A percentile compares a stretch with the other conserved stretches of the same genome.
These are phyloP conservation scores for Lodderomyces oxycetoniae DNA, from an alignment of 1,139 yeast genomes.

Conservation along the genomic window DNA sequence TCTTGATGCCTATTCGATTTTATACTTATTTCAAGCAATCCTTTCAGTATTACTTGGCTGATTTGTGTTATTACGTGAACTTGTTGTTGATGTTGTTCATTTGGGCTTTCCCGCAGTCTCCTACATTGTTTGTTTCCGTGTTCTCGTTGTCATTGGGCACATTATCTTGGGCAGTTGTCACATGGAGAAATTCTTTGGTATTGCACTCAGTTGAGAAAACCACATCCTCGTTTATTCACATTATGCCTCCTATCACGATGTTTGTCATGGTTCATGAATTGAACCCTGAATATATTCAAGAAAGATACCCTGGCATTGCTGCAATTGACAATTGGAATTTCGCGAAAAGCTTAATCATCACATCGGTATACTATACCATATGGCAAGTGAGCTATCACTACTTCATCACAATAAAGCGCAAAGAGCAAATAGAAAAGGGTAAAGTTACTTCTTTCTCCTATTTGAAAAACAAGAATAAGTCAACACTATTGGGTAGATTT, in stretches of 20 bases:
- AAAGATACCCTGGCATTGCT: slow-evolving; percentile 78
- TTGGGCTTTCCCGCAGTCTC: slow-evolving; percentile 79
- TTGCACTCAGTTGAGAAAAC: slow-evolving; percentile 89
- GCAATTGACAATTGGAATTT: slow-evolving; percentile 66
- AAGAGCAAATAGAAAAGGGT: slow-evolving; percentile 81
- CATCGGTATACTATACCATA: slow-evolving; percentile 78
- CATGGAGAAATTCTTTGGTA: slow-evolving; percentile 94
- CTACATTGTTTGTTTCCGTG: slow-evolving; percentile 69
- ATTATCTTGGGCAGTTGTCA: slow-evolving; percentile 85
- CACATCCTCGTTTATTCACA: slow-evolving; percentile 87
- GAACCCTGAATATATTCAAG: slow-evolving; percentile 47
- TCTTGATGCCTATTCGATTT: slow-evolving; percentile 80
- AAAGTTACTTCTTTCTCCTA: slow-evolving; percentile 84
- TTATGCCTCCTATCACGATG: slow-evolving; percentile 85
- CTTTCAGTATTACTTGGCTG: slow-evolving; percentile 86
- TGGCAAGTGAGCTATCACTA: slow-evolving; percentile 93
- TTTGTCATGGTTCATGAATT: slow-evolving; percentile 83
- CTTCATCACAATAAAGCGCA: slow-evolving; percentile 77
- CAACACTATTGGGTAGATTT: slow-evolving; percentile 64
- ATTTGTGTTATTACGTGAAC: slow-evolving; percentile 89
- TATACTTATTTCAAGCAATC: slow-evolving; percentile 76
- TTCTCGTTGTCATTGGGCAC: slow-evolving; percentile 89
- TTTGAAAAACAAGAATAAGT: slow-evolving; percentile 66
- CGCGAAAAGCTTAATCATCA: slow-evolving; percentile 66
- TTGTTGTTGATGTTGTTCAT: slow-evolving; percentile 61